Evolutionary conservation across 1,139 yeast genomes (phyloP).

Genomic region (Kodamaea anthophila): DNA sequence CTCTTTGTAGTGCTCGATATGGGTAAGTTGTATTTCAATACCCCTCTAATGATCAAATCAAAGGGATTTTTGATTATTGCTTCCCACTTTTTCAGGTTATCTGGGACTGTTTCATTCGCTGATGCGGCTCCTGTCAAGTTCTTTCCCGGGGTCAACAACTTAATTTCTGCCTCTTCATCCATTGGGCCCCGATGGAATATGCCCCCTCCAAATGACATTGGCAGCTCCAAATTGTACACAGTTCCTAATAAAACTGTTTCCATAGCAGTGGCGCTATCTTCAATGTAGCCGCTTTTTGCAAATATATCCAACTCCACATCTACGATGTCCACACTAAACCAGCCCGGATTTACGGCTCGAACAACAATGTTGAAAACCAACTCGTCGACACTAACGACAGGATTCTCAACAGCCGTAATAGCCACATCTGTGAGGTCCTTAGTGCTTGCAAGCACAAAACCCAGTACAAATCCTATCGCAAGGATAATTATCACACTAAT

Average conservation of each 20-base stretch:
- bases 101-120: constrained; percentile 15
- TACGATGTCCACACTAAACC: constrained; percentile 58
- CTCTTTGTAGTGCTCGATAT: constrained; percentile 51
- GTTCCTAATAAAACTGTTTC: constrained; percentile 78
- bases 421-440: constrained; percentile 71
- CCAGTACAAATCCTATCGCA: constrained; percentile 69
- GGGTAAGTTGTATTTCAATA: constrained; percentile 70
- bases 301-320: constrained; percentile 79
- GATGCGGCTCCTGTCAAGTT: constrained; percentile 38
- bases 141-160: constrained; percentile 69
- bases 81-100: constrained; percentile 64
- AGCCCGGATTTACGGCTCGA: constrained; percentile 84
- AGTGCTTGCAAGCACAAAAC: constrained; percentile 80
- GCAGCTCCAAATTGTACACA: constrained; percentile 59
- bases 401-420: constrained; percentile 56
- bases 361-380: constrained; percentile 72
- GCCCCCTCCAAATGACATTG: constrained; percentile 72
- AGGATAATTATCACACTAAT: constrained; percentile 50
- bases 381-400: constrained; percentile 80
- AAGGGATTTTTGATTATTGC: constrained; percentile 74
- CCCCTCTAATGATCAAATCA: constrained; percentile 80
- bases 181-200: constrained; percentile 58
- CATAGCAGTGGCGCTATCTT: constrained; percentile 13
- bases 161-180: constrained; percentile 61
- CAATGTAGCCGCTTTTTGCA: constrained; percentile 65